A percentile compares a stretch with the other conserved stretches of the same genome.
Evolutionary conservation across 1,284 basidiomycete species (phyloP).

Genomic region (Cutaneotrichosporon arboriforme): DNA sequence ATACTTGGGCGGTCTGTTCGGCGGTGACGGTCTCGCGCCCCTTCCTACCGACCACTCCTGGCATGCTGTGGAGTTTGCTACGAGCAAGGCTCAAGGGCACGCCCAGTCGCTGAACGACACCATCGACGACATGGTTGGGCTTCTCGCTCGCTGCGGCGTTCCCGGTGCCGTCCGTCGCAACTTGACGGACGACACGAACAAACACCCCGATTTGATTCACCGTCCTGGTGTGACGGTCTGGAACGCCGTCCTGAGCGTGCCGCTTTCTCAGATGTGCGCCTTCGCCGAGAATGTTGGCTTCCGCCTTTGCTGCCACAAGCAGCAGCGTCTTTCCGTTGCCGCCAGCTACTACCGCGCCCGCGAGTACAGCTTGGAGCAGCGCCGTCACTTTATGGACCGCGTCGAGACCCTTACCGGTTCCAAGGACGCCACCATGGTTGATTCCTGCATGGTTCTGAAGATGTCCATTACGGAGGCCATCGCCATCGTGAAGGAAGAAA

Average conservation of each 20-base stretch:
- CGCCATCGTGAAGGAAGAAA: neutral
- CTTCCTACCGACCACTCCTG: neutral
- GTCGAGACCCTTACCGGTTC: neutral
- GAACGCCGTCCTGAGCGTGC: neutral
- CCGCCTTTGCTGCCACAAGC: neutral
- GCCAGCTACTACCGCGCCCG: neutral
- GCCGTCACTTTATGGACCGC: neutral
- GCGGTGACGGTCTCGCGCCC: neutral
- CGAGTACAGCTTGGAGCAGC: neutral
- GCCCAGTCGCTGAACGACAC: neutral
- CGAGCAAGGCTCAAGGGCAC: neutral
- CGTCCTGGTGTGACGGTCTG: neutral
- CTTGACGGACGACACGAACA: neutral
- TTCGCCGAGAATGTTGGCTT: neutral
- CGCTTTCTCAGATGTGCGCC: neutral
- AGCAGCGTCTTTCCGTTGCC: neutral
- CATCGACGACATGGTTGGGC: neutral
- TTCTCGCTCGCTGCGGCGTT: neutral
- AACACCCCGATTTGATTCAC: neutral
- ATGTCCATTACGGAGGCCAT: neutral
- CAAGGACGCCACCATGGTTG: neutral
- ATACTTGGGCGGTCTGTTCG: neutral
- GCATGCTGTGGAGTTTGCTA: neutral
- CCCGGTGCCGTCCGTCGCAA: neutral
- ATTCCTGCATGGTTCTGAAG: neutral